Percentiles rank a stretch among this genome's conserved stretches.
Conservation (phyloP, 352 stramenopile species). For the Pythium graminicola region DNA sequence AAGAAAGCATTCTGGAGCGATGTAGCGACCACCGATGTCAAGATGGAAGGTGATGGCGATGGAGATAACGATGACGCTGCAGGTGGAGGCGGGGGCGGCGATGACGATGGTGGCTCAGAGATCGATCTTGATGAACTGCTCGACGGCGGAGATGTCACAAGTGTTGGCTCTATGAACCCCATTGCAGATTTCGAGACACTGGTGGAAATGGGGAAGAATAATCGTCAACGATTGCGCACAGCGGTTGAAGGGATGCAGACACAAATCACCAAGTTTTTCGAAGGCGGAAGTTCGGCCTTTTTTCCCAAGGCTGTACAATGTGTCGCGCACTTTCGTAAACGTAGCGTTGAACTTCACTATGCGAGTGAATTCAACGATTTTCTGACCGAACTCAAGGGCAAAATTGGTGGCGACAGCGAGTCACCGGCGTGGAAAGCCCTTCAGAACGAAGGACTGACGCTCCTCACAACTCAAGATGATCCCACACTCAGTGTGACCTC, state of each 20-base stretch:
- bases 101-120: slow-evolving; percentile 46
- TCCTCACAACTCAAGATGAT: slow-evolving; percentile 53
- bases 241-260: slow-evolving; percentile 64
- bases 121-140: slow-evolving; percentile 72
- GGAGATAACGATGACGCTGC: slow-evolving; percentile 10
- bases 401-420: slow-evolving; percentile 24
- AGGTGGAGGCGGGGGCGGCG: slow-evolving; percentile 20
- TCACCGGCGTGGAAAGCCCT: slow-evolving; percentile 49
- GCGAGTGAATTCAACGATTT: slow-evolving; percentile 72
- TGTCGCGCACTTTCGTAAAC: slow-evolving; percentile 60
- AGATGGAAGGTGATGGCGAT: slow-evolving; percentile 27
- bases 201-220: slow-evolving; percentile 46
- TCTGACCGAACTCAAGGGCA: slow-evolving; percentile 44
- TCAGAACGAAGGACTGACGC: slow-evolving; percentile 46
- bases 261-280: slow-evolving; percentile 60
- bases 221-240: slow-evolving; percentile 29
- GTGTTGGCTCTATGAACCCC: slow-evolving; percentile 78
- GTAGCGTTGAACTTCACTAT: slow-evolving; percentile 66
- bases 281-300: slow-evolving; percentile 38
- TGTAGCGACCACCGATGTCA: slow-evolving; percentile 30
- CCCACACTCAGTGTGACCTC: slow-evolving; percentile 42
- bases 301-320: slow-evolving; percentile 65
- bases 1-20: slow-evolving; percentile 83
- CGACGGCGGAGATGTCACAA: slow-evolving; percentile 53
- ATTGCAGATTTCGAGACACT: slow-evolving; percentile 77